Conservation (phyloP, 164 flowering plant genomes). For the Akebia trifoliata region DNA sequence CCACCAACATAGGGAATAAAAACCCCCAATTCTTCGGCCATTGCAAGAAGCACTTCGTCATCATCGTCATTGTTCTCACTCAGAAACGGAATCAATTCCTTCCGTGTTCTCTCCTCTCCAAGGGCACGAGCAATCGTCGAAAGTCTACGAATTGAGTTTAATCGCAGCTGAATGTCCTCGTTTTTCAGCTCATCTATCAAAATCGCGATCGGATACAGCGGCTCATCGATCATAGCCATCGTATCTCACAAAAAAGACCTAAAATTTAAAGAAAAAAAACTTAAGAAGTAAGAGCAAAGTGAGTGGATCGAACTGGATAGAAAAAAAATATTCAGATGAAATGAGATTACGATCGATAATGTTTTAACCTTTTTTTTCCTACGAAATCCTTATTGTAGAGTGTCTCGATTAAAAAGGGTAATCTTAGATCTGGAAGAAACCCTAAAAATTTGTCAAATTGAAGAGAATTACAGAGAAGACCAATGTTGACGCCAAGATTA, state of each 20-base stretch:
- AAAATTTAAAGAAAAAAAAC: neutral
- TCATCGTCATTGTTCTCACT: conserved; percentile 98
- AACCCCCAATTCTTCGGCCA: conserved; percentile 94
- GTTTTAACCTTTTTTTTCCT: no score
- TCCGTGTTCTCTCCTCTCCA: conserved; percentile 89
- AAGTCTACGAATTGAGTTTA: conserved; percentile 86
- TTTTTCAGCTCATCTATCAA: conserved; percentile 90
- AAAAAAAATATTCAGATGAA: neutral
- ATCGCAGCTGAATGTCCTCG: conserved; percentile 86
- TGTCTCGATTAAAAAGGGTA: neutral
- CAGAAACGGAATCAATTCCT: conserved; percentile 87
- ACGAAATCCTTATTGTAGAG: no score
- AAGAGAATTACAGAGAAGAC: neutral
- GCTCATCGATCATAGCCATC: conserved; percentile 90
- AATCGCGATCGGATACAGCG: conserved; percentile 90
- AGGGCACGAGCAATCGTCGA: conserved; percentile 95
- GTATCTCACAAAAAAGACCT: conserved; percentile 4
- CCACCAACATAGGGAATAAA: conserved; percentile 97
- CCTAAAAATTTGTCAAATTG: neutral
- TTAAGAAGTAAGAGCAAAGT: neutral
- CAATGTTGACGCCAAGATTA: neutral
- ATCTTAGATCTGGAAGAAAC: conserved; percentile 12
- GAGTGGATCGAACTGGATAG: neutral
- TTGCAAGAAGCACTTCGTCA: conserved; percentile 94
- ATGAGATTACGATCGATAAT: neutral